phyloP scores from a whole-genome alignment of 345 rosid genomes.

The Camelina hispida region DNA sequence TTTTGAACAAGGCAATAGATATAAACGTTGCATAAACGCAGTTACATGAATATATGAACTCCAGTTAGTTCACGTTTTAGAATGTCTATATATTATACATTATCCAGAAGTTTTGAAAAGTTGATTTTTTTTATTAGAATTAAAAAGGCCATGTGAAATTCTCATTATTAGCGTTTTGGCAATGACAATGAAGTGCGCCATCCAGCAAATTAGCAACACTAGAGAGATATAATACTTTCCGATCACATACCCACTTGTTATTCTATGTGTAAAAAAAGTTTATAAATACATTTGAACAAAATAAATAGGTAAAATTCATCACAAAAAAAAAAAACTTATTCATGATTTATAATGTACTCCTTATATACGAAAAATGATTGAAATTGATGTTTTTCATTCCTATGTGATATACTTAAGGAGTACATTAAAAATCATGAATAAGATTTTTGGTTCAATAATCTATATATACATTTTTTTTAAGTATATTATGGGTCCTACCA shows the following conservation, averaged over 20 bases:
- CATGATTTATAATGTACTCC: neutral
- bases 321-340: neutral
- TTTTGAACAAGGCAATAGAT: neutral
- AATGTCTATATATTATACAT: neutral
- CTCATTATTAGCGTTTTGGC: slow-evolving; percentile 26
- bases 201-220: slow-evolving; percentile 38
- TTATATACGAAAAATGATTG: neutral
- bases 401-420: too few relatives aligned
- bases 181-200: slow-evolving; percentile 28
- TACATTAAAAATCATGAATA: too few relatives aligned
- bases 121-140: neutral
- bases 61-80: neutral
- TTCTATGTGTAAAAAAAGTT: slow-evolving; percentile 5
- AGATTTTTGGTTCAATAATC: too few relatives aligned
- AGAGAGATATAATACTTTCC: slow-evolving; percentile 15
- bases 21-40: slow-evolving; percentile 10
- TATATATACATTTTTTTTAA: too few relatives aligned
- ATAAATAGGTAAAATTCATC: neutral
- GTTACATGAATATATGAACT: neutral
- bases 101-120: neutral
- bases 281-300: neutral
- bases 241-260: slow-evolving; percentile 24
- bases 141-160: slow-evolving; percentile 31
- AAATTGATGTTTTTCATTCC: too few relatives aligned
- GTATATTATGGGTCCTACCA: too few relatives aligned